These are phyloP conservation scores for Hyphodiscus sp. DNA, from an alignment of 2,329 filamentous ascomycete genomes.

Conservation along the genomic window DNA sequence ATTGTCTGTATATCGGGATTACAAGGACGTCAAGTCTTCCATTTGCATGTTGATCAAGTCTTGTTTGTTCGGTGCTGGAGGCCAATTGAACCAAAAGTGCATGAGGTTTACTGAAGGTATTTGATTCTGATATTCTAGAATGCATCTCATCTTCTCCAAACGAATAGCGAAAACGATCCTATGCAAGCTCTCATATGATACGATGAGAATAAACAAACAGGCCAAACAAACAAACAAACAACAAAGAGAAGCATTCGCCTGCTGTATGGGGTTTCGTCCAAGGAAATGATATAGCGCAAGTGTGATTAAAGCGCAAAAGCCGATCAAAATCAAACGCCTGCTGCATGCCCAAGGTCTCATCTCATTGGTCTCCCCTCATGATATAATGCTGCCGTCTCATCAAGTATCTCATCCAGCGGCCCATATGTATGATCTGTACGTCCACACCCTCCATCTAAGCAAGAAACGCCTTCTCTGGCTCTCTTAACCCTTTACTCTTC, in stretches of 20 bases:
- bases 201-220: not conserved
- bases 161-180: not conserved
- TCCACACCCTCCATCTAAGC: not conserved
- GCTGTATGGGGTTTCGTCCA: not conserved
- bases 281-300: conserved; percentile 5
- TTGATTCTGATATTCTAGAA: not conserved
- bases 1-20: no score
- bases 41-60: not conserved
- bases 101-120: not conserved
- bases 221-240: not conserved
- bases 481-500: not conserved
- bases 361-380: not conserved
- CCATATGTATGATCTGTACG: no score
- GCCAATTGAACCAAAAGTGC: not conserved
- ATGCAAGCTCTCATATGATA: not conserved
- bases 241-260: conserved; percentile 2
- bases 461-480: not conserved
- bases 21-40: not conserved
- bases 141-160: not conserved
- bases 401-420: no score
- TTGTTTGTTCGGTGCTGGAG: not conserved
- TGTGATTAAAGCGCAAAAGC: not conserved
- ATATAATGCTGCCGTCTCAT: not conserved
- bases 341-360: conserved; percentile 5
- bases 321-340: conserved; percentile 5